Base-by-base conservation (phyloP, 805 yeast genomes). In the Geotrichum ghanense region DNA sequence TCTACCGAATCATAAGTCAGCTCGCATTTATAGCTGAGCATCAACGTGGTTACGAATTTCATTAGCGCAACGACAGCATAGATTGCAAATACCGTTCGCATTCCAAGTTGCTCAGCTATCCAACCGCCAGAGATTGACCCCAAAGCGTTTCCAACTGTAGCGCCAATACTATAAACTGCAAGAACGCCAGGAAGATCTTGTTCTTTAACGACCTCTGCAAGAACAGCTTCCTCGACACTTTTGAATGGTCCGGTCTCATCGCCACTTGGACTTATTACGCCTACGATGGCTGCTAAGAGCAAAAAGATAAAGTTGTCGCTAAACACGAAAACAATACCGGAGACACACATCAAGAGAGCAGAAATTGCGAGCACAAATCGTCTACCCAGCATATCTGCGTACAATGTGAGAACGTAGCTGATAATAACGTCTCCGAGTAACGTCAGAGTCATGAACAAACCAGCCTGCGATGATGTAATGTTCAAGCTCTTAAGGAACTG, bases 171-270 rank as follows among this genome's bases (percentile, higher is more conserved):
- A 58, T 86, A 85, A 53, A 81, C 68, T 0, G 92, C 92, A 67
- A 78, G 86, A 2, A 85, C 68, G 52, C 78, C 84, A 1, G 94
- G 81, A 42, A 94, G 69, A 17, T 53, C 48, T 1, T 50, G 53
- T 17, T 43, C 41, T 1, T 48, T 44, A 0, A 94, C 81, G 51
- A 87, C 65, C 61, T 84, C 90, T 0, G 95, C 92, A 44, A 87
- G 69, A 35, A 84, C 73, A 1, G 90, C 79, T 58, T 86, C 95
- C 60, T 87, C 95, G 23, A 87, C 78, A 0, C 92, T 77, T 57
- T 83, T 81, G 62, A 87, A 87, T 0, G 95, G 95, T 0, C 95
- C 95, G 0, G 89, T 85, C 57, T 87, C 95, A 56, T 81, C 88
- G 21, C 95, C 95, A 23, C 86, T 78, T 1, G 95, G 92, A 1